Evolutionary conservation across 208 protist genomes (phyloP), one percentile per base, ranked within the genome.

Genomic region (Herpetomonas muscarum): DNA sequence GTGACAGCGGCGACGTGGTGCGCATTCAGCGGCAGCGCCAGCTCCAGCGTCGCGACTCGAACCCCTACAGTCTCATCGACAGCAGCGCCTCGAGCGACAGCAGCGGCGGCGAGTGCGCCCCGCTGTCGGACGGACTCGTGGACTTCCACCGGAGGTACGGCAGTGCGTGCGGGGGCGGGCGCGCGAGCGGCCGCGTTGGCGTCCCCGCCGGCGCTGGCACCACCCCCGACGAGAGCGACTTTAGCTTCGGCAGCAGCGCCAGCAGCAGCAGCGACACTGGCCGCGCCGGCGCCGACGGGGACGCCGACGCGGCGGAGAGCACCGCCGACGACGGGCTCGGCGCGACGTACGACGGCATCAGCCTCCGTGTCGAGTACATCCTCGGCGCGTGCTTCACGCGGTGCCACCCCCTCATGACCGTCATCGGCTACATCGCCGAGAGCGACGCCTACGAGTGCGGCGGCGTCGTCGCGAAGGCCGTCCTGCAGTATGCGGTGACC

Each of bases 291-390:
- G 19, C 19, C 39, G 50, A 15, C 46, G 51, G 45, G 17, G 22
- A 62, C 41, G 34, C 49, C 24, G 32, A 62, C 30, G 46, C 7
- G n/a, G 42, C 29, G 22, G 31, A 34, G 32, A 58, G 58, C 25
- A 34, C 45, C n/a, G 32, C 42, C 48, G 49, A 47, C 45, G 19
- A 37, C 6, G 9, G 12, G 24, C 13, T 36, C 21, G 24, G 21
- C 19, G 28, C 7, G 21, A 31, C 29, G 10, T 36, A 29, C 24
- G 13, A 30, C 13, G 24, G 28, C 47, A 30, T 36, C 12, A 13
- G 47, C 13, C 65, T 82, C 21, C 62, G 71, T 12, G 72, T 83
- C 25, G 71, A 79, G 68, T 83, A 83, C 64, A 57, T 83, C 19
- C 54, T 83, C 12, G 76, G 70, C 6, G 56, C 70, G 5, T 76